phyloP scores from a whole-genome alignment of 495 filamentous ascomycete genomes.

The Aspergillus homomorphus region DNA sequence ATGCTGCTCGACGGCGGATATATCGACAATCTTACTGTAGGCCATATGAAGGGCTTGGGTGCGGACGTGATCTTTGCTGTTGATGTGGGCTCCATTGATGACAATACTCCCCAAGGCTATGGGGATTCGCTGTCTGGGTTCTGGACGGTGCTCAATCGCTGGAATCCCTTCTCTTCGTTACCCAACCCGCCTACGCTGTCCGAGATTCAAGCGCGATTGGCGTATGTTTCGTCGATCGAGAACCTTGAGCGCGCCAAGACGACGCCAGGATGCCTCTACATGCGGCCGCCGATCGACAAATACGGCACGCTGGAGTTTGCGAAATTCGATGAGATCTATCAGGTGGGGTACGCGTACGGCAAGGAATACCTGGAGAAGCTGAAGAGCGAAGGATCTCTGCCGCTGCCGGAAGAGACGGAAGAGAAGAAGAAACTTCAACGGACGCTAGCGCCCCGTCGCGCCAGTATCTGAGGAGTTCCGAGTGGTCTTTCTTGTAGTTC shows the following conservation, averaged over 20 bases:
- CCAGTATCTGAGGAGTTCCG: constrained; percentile 72
- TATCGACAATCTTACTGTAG: constrained; percentile 93
- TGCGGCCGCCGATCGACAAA: constrained; percentile 89
- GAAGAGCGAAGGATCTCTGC: constrained; percentile 70
- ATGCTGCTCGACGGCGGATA: constrained; percentile 97
- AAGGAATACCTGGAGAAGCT: constrained; percentile 71
- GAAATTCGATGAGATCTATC: constrained; percentile 95
- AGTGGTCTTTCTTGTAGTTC: too few relatives aligned
- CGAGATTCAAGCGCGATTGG: constrained; percentile 91
- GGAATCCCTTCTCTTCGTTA: constrained; percentile 86
- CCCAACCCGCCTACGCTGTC: constrained; percentile 93
- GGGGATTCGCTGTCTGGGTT: constrained; percentile 93
- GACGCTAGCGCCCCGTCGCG: constrained; percentile 89
- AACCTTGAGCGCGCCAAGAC: constrained; percentile 90
- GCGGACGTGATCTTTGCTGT: constrained; percentile 93
- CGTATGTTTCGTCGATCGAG: constrained; percentile 90
- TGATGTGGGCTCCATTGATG: constrained; percentile 88
- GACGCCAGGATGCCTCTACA: constrained; percentile 84
- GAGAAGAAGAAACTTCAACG: constrained; percentile 84
- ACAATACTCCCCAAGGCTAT: constrained; percentile 83
- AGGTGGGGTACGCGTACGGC: constrained; percentile 82
- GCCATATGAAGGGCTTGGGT: constrained; percentile 93
- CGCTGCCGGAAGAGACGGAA: constrained; percentile 66
- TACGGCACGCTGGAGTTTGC: constrained; percentile 95
- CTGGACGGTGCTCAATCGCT: constrained; percentile 90